Evolutionary conservation across 2,329 filamentous ascomycete genomes (phyloP).

Genomic region (Cercospora beticola): DNA sequence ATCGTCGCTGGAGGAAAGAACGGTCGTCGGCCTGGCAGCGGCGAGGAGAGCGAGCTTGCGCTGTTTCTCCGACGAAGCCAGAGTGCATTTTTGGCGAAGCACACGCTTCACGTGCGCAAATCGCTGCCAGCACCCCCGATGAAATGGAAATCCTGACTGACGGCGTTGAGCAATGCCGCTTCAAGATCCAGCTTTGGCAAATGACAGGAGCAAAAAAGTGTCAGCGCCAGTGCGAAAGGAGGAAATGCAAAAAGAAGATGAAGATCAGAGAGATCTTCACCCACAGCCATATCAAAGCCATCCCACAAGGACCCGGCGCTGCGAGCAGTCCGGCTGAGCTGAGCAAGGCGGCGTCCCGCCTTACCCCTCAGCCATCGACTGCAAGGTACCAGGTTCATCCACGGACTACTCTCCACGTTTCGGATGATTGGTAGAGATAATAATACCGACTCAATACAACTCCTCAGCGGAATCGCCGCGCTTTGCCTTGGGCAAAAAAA

Average conservation of each 20-base stretch:
- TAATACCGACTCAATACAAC: background rate
- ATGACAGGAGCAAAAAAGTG: background rate
- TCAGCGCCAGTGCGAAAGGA: background rate
- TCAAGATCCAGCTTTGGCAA: background rate
- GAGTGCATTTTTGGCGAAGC: constrained; percentile 11
- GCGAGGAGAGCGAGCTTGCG: constrained; percentile 44
- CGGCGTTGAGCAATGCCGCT: background rate
- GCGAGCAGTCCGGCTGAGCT: background rate
- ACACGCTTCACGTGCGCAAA: background rate
- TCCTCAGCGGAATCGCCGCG: background rate
- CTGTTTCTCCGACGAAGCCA: constrained; percentile 42
- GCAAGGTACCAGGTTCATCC: background rate
- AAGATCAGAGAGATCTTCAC: background rate
- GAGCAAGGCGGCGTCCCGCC: background rate
- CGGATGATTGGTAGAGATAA: background rate
- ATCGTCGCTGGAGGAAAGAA: background rate
- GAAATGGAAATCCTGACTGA: background rate
- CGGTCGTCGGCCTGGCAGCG: background rate
- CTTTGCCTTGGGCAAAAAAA: background rate
- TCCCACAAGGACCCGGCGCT: background rate
- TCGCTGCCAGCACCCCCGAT: background rate
- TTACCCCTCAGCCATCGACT: background rate
- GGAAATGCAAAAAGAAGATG: background rate
- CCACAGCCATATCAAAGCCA: background rate
- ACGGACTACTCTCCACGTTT: background rate